Evolutionary conservation across 2,329 filamentous ascomycete species (phyloP), one percentile per base, ranked within the genome.

Genomic region (Pezicula carpinea): DNA sequence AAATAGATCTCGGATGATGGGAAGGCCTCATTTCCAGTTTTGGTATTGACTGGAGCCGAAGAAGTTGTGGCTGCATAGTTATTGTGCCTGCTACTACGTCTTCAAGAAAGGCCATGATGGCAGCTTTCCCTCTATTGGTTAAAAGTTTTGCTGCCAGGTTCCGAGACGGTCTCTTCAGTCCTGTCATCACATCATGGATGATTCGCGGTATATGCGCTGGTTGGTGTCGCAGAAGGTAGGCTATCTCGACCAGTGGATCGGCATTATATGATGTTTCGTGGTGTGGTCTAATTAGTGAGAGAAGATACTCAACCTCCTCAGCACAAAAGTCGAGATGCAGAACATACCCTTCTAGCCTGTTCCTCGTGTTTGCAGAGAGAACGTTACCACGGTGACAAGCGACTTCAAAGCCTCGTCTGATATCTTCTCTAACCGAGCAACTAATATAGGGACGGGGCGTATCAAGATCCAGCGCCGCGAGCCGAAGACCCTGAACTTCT

Each of bases 111-210:
- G 50, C 39, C 15, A 26, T n/a, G 19, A 57, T 48, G n/a, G 50
- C 46, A 38, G 22, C 21, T 34, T 23, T 49, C 69, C 71, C 47
- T 76, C 79, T n/a, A 74, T 77, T 41, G 78, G 76, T 18, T 74
- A 81, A 26, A 70, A 73, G 62, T 68, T 76, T 58, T 79, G 76
- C 55, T 77, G 77, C 35, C 73, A 60, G 6, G 65, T 61, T 41
- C 35, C 21, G 26, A 10, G 41, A 48, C 6, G 48, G 45, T 17
- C 26, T 39, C 33, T 36, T 22, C 2, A 51, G 10, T 18, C 42
- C 40, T 39, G 45, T 10, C 44, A 39, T 45, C 43, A 44, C 15
- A 39, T 33, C 21, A 35, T 19, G 4, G 18, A 26, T 18, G 7
- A 52, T 39, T 6, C 18, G 22, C 40, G 29, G 32, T 15, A 47